A percentile compares a stretch with the other conserved stretches of the same genome.
Evolutionary conservation across 1,284 basidiomycete genomes (phyloP).

Genomic region (Ceratobasidium sp.): DNA sequence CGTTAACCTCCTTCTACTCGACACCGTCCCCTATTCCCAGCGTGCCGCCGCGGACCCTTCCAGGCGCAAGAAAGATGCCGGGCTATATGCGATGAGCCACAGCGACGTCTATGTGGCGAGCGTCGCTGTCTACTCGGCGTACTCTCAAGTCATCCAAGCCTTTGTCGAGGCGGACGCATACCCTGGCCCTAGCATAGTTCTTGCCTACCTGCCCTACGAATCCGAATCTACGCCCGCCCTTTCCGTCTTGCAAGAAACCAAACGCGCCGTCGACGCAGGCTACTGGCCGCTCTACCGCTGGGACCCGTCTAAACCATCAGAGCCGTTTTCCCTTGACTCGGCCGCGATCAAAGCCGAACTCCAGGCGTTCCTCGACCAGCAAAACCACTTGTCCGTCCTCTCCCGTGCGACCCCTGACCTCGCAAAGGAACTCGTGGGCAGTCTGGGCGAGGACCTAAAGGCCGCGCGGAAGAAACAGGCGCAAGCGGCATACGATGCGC

Average conservation of each 20-base stretch:
- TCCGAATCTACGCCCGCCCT: slow-evolving; percentile 79
- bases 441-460: slow-evolving; percentile 82
- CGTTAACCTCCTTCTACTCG: slow-evolving; percentile 95
- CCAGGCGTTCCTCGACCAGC: slow-evolving; percentile 93
- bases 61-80: slow-evolving; percentile 89
- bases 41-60: slow-evolving; percentile 73
- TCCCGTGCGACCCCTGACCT: slow-evolving; percentile 80
- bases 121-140: slow-evolving; percentile 94
- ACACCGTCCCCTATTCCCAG: slow-evolving; percentile 85
- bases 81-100: slow-evolving; percentile 98
- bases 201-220: slow-evolving; percentile 93
- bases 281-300: slow-evolving; percentile 99
- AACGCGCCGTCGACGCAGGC: slow-evolving; percentile 93
- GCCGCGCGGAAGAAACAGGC: slow-evolving; percentile 86
- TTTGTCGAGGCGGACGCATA: slow-evolving; percentile 91
- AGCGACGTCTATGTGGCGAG: slow-evolving; percentile 96
- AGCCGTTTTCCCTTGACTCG: slow-evolving; percentile 92
- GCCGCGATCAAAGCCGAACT: slow-evolving; percentile 94
- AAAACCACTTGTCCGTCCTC: slow-evolving; percentile 95
- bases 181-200: slow-evolving; percentile 87
- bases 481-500: slow-evolving; percentile 83
- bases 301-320: slow-evolving; percentile 86
- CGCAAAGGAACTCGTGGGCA: slow-evolving; percentile 83
- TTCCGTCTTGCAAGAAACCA: slow-evolving; percentile 93
- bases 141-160: slow-evolving; percentile 92